Evolutionary conservation across 352 stramenopile genomes (phyloP).

Genomic region (Peronospora destructor): DNA sequence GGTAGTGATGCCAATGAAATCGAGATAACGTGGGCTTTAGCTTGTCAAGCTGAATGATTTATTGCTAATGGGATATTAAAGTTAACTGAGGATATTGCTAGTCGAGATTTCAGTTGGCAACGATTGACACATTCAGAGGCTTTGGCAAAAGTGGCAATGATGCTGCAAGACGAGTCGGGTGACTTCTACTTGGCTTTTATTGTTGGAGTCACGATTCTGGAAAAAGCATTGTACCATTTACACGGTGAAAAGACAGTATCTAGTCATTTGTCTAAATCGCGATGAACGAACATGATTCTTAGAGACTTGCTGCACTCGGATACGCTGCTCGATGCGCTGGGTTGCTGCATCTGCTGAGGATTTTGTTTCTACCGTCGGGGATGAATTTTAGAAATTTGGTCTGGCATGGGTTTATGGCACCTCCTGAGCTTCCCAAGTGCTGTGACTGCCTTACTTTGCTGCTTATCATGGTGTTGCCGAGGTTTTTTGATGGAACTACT

Average conservation of each 20-base stretch:
- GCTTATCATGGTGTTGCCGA: conserved; percentile 38
- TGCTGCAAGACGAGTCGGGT: conserved; percentile 21
- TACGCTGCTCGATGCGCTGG: conserved; percentile 32
- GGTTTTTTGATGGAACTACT: conserved; percentile 13
- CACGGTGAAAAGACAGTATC: conserved; percentile 12
- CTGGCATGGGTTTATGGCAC: conserved; percentile 59
- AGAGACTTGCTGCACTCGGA: conserved; percentile 49
- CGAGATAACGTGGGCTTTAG: conserved; percentile 36
- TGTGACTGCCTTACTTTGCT: conserved; percentile 44
- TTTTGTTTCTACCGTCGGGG: conserved; percentile 53
- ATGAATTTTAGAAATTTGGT: conserved; percentile 65
- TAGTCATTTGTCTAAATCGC: neutral
- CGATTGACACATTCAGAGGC: conserved; percentile 21
- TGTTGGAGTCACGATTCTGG: conserved; percentile 51
- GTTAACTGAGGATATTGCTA: neutral
- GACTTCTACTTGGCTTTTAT: conserved; percentile 57
- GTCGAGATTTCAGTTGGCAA: conserved; percentile 1
- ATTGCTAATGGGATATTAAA: conserved; percentile 6
- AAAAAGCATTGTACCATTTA: conserved; percentile 57
- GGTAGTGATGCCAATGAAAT: conserved; percentile 10
- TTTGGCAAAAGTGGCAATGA: conserved; percentile 19
- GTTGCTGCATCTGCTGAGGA: conserved; percentile 39
- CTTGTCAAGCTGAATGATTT: conserved; percentile 30
- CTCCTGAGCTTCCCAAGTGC: conserved; percentile 47
- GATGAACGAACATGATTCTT: conserved; percentile 61